Evolutionary conservation across 805 yeast species (phyloP).

Genomic region (Phaffomyces antillensis): DNA sequence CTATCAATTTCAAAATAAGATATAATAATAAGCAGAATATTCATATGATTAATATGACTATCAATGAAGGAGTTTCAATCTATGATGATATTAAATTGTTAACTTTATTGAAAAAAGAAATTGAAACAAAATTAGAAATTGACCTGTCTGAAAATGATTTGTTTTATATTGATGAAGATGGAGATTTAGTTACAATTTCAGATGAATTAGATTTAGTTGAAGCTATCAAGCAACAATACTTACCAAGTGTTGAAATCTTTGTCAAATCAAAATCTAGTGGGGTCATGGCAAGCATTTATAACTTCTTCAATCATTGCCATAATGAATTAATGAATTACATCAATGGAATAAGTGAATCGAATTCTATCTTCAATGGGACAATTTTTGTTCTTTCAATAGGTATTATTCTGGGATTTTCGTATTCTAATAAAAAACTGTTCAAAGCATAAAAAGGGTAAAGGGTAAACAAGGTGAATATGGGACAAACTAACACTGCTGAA

Average conservation of each 20-base stretch:
- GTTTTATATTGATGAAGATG: constrained; percentile 33
- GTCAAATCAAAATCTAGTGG: constrained; percentile 1
- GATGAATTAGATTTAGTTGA: constrained; percentile 29
- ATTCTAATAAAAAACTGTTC: constrained; percentile 5
- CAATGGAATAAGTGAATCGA: neutral
- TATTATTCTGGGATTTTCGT: constrained; percentile 16
- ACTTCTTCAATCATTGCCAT: constrained; percentile 2
- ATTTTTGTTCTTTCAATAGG: constrained; percentile 18
- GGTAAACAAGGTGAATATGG: neutral
- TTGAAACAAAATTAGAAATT: constrained; percentile 18
- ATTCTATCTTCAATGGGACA: constrained; percentile 9
- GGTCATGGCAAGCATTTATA: neutral
- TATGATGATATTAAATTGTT: constrained; percentile 18
- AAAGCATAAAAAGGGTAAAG: neutral
- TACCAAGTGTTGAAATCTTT: constrained; percentile 12
- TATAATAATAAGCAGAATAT: constrained; percentile 5
- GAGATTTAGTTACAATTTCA: constrained; percentile 27
- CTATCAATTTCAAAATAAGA: constrained; percentile 17
- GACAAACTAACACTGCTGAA: neutral
- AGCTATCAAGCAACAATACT: constrained; percentile 12
- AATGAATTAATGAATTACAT: neutral
- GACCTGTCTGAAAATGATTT: constrained; percentile 21
- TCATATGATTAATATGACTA: constrained; percentile 21
- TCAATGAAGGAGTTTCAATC: constrained; percentile 14
- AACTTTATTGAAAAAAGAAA: constrained; percentile 19